Conservation (phyloP, 495 filamentous ascomycete species). For the Podospora sp. region DNA sequence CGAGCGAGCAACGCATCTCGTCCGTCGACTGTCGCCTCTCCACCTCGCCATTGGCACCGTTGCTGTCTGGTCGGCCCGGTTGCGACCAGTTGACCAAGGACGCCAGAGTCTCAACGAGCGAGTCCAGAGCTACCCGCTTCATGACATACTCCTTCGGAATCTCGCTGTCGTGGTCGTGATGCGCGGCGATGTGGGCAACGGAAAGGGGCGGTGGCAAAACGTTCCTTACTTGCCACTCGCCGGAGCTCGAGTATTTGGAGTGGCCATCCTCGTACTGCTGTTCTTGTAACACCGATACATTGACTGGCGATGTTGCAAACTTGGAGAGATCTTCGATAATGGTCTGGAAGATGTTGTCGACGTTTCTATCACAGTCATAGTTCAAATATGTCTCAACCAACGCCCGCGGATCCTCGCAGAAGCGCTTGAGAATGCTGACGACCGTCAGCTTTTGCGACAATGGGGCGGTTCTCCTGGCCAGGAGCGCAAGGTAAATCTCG, state of each 20-base stretch:
- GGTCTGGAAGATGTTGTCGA: conserved; percentile 97
- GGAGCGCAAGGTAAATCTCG: conserved; percentile 92
- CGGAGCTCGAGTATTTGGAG: conserved; percentile 55
- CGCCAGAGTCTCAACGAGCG: conserved; percentile 81
- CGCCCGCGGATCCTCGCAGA: conserved; percentile 82
- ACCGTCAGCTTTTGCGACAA: conserved; percentile 90
- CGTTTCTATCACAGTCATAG: conserved; percentile 92
- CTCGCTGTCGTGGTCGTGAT: conserved; percentile 62
- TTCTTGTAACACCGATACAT: conserved; percentile 75
- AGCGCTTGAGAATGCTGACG: conserved; percentile 78
- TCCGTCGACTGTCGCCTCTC: conserved; percentile 70
- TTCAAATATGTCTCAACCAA: conserved; percentile 97
- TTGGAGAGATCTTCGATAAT: conserved; percentile 91
- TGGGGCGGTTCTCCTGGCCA: conserved; percentile 85
- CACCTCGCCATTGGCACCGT: conserved; percentile 48
- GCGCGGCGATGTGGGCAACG: conserved; percentile 66
- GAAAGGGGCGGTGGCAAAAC: conserved; percentile 84
- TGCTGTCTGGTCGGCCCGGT: conserved; percentile 66
- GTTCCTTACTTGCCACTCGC: conserved; percentile 83
- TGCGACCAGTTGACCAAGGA: conserved; percentile 93
- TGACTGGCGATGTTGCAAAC: conserved; percentile 72
- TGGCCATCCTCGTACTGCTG: conserved; percentile 81
- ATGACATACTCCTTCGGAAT: conserved; percentile 84
- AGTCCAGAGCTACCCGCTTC: conserved; percentile 85
- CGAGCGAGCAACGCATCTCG: conserved; percentile 78